Base-by-base conservation (phyloP, 805 yeast species). In the Wickerhamiella occidentalis region DNA sequence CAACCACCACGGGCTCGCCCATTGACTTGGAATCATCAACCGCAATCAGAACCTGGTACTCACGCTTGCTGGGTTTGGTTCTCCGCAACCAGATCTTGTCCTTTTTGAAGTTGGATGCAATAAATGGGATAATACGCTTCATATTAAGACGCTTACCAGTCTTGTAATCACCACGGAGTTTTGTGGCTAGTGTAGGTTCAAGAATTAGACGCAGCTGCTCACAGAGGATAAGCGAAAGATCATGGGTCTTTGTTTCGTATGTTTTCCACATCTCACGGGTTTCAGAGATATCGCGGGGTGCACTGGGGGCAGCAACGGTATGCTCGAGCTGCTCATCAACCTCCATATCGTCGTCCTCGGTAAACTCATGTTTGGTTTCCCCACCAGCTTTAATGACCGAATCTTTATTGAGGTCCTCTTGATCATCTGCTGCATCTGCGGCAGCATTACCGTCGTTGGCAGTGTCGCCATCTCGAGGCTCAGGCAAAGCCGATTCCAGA, bases 31-130 rank as follows among this genome's bases (percentile, higher is more conserved):
- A 92, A 63, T 92, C 96, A 69, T 92, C 99, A 44, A 92, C 83
- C 0, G 98, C 88, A 56, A 92, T 83, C 96, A 94, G 85, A 54
- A 92, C 85, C 69, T 92, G 98, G 65, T 92, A 92, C 63, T 88
- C 92, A 60, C 99, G 80, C 70, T 92, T 92, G 56, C 94, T 84
- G 50, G 99, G 99, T 63, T 92, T 90, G 6, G 96, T 87, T 66
- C 99, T 78, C 63, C 96, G 78, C 68, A 92, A 75, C 99, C 99
- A 92, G 51, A 92, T 92, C 72, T 92, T 92, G 65, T 92, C 99
- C 64, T 92, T 92, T 61, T 95, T 80, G 77, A 86, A 92, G 60
- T 87, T 95, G 35, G 95, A 85, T 0, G 99, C 99, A 70, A 92
- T 92, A 65, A 90, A 92, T 6, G 97, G 95, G 60, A 92, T 92